A percentile compares a stretch with the other conserved stretches of the same genome.
Evolutionary conservation across 306 rosid genomes (phyloP).

Genomic region (Senna siamea): DNA sequence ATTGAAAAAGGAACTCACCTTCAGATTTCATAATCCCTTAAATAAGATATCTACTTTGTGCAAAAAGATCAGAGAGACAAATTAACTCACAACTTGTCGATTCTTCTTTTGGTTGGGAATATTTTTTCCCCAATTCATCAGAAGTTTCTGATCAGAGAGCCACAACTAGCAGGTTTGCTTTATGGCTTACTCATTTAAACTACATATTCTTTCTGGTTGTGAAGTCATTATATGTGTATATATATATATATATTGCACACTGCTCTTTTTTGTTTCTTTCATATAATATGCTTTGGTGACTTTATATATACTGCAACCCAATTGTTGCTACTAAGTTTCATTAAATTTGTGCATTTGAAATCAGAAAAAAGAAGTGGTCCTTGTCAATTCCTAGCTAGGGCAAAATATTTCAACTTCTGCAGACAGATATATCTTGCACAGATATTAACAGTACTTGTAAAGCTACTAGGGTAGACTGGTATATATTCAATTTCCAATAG

Average conservation of each 20-base stretch:
- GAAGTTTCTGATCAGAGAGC: no score
- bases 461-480: constrained; percentile 21
- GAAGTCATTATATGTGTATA: constrained; percentile 3
- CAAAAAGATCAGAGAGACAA: no score
- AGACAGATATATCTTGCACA: neutral
- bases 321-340: neutral
- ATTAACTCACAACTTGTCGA: no score
- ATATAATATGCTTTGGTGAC: neutral
- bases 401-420: constrained; percentile 26
- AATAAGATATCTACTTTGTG: no score
- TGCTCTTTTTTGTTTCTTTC: constrained; percentile 16
- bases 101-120: no score
- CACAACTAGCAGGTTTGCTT: no score
- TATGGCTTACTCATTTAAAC: no score
- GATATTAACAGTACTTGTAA: neutral
- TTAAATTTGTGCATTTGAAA: neutral
- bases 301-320: constrained; percentile 17
- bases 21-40: no score
- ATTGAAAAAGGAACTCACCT: neutral
- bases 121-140: no score
- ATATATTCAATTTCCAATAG: constrained; percentile 38
- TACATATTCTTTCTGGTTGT: no score
- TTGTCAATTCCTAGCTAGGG: constrained; percentile 7
- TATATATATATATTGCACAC: neutral
- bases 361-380: constrained; percentile 35